Evolutionary conservation across 2,329 filamentous ascomycete genomes (phyloP).

Genomic region (Colletotrichum sp.): DNA sequence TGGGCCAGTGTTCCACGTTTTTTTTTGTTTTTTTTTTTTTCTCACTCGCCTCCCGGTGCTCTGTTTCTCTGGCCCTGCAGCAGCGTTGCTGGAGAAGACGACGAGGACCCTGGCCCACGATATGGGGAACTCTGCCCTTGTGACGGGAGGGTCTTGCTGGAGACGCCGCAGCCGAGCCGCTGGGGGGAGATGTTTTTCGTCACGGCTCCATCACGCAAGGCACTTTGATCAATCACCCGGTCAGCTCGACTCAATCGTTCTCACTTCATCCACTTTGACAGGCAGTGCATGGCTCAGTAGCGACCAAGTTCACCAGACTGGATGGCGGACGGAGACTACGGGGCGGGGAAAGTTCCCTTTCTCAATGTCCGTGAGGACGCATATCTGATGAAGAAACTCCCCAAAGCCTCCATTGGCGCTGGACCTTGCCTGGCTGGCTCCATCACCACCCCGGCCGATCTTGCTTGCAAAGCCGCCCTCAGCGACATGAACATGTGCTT

Average conservation of each 20-base stretch:
- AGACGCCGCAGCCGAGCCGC: neutral
- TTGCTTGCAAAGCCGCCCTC: neutral
- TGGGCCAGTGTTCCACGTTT: conserved; percentile 3
- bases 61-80: neutral
- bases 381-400: neutral
- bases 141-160: neutral
- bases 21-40: neutral
- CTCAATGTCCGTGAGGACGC: neutral
- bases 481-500: conserved; percentile 2
- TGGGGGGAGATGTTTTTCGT: neutral
- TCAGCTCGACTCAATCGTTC: conserved; percentile 4
- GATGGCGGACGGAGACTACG: neutral
- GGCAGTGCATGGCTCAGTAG: neutral
- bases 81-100: neutral
- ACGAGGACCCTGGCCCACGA: neutral
- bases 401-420: neutral
- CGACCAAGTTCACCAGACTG: neutral
- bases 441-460: neutral
- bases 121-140: neutral
- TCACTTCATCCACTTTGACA: neutral
- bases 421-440: neutral
- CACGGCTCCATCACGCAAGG: conserved; percentile 1
- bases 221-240: conserved; percentile 1
- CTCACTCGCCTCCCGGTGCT: neutral
- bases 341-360: neutral